Evolutionary conservation across 192 early-diverging fungal species (phyloP).

Genomic region (Backusella tarrabulga): DNA sequence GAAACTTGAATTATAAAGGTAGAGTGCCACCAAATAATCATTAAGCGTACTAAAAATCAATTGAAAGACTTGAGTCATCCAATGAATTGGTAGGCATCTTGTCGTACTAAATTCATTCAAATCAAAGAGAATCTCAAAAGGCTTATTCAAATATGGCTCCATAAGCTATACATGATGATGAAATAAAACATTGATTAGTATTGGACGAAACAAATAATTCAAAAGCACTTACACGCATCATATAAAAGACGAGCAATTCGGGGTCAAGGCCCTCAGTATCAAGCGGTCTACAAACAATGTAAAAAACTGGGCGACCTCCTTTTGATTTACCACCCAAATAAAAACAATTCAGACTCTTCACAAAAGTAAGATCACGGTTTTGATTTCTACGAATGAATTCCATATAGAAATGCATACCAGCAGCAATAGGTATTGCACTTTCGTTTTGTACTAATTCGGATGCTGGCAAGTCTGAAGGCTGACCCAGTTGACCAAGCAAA

Average conservation of each 20-base stretch:
- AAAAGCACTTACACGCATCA: conserved; percentile 53
- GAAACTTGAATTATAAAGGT: conserved; percentile 79
- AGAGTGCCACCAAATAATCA: conserved; percentile 62
- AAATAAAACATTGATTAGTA: neutral
- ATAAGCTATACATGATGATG: conserved; percentile 38
- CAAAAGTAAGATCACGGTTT: conserved; percentile 58
- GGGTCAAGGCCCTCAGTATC: conserved; percentile 77
- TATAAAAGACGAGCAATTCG: conserved; percentile 76
- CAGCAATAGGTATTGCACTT: conserved; percentile 40
- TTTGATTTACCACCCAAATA: conserved; percentile 79
- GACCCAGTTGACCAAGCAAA: conserved; percentile 79
- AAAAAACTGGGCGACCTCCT: conserved; percentile 71
- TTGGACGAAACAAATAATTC: neutral
- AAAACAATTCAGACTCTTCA: conserved; percentile 65
- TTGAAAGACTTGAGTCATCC: conserved; percentile 68
- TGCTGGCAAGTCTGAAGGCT: conserved; percentile 61
- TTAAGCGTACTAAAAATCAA: conserved; percentile 63
- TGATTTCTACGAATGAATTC: conserved; percentile 73
- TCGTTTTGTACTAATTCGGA: conserved; percentile 31
- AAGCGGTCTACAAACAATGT: conserved; percentile 75
- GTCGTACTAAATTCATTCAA: conserved; percentile 67
- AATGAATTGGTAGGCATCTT: conserved; percentile 74
- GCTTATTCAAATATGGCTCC: conserved; percentile 62
- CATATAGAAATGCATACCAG: conserved; percentile 39
- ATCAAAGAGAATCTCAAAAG: conserved; percentile 82